These are phyloP conservation scores for Pythium grandisporangium DNA, from an alignment of 352 stramenopile genomes.

Conservation along the genomic window DNA sequence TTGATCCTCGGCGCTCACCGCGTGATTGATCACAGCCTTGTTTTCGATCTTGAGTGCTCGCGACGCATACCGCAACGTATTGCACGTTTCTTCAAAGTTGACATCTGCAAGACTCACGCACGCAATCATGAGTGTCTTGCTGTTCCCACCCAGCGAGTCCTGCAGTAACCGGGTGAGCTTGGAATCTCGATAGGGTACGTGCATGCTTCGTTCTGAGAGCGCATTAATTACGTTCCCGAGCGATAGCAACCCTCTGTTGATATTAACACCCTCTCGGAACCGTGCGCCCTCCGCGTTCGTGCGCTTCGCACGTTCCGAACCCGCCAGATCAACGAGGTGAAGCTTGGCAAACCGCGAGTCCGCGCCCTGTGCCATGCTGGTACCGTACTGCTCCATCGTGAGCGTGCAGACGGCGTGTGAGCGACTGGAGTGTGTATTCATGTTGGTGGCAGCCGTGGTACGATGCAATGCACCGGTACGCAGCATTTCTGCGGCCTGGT, in stretches of 20 bases:
- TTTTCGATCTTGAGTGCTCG: slow-evolving; percentile 99
- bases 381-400: slow-evolving; percentile 62
- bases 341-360: slow-evolving; percentile 80
- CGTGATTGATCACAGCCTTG: slow-evolving; percentile 94
- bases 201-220: slow-evolving; percentile 63
- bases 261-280: slow-evolving; percentile 90
- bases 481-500: slow-evolving; percentile 34
- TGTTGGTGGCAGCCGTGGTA: slow-evolving; percentile 55
- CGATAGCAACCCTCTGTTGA: slow-evolving; percentile 92
- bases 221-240: slow-evolving; percentile 95
- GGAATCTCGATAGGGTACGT: slow-evolving; percentile 87
- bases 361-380: slow-evolving; percentile 8
- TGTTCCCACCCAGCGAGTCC: slow-evolving; percentile 86
- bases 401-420: slow-evolving; percentile 89
- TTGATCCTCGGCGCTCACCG: slow-evolving; percentile 85
- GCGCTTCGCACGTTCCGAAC: slow-evolving; percentile 88
- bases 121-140: slow-evolving; percentile 88
- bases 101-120: slow-evolving; percentile 70
- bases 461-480: slow-evolving; percentile 31
- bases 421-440: slow-evolving; percentile 74
- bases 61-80: slow-evolving; percentile 92
- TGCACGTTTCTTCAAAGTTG: slow-evolving; percentile 93
- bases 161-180: slow-evolving; percentile 88
- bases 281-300: slow-evolving; percentile 79
- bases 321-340: slow-evolving; percentile 94